Percentiles rank a stretch among this genome's conserved stretches.
These are phyloP conservation scores for Lipomyces starkeyi DNA, from an alignment of 805 yeast genomes.

Conservation along the genomic window DNA sequence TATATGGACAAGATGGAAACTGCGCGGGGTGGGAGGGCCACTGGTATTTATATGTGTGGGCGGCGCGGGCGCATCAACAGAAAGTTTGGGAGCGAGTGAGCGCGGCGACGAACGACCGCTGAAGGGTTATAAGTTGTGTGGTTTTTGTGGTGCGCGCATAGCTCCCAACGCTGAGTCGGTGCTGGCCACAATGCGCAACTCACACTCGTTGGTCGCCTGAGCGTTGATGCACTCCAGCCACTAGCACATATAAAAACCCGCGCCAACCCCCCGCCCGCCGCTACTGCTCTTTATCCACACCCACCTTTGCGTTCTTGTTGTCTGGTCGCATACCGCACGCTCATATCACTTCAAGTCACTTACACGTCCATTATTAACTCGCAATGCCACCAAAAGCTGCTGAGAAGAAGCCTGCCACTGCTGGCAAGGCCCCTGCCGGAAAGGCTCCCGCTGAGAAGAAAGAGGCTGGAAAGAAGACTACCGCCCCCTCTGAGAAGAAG, in stretches of 20 bases:
- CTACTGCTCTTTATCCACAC: conserved; percentile 8
- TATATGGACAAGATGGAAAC: not conserved
- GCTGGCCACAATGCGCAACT: not conserved
- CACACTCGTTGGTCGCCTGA: not conserved
- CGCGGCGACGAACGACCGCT: not conserved
- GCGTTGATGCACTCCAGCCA: conserved; percentile 24
- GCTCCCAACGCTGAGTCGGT: not conserved
- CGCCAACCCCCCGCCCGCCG: conserved; percentile 30
- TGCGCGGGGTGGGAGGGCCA: conserved; percentile 24
- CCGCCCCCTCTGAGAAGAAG: conserved; percentile 78
- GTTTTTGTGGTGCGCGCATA: not conserved
- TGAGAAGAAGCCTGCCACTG: conserved; percentile 63
- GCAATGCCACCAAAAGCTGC: conserved; percentile 57
- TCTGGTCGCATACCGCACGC: not conserved
- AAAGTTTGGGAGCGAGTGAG: not conserved
- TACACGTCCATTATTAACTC: conserved; percentile 13
- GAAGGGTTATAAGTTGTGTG: not conserved
- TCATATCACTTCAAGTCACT: not conserved
- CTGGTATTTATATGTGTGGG: conserved; percentile 29
- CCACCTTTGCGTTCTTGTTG: not conserved
- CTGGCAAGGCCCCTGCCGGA: conserved; percentile 72
- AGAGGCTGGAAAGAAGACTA: conserved; percentile 86
- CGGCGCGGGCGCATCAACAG: conserved; percentile 30
- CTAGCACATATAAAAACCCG: conserved; percentile 31
- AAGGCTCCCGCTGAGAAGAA: conserved; percentile 97